Percentiles rank a stretch among this genome's conserved stretches.
These are phyloP conservation scores for Umbilicus rupestris DNA, from an alignment of 164 flowering plant genomes.

Conservation along the genomic window DNA sequence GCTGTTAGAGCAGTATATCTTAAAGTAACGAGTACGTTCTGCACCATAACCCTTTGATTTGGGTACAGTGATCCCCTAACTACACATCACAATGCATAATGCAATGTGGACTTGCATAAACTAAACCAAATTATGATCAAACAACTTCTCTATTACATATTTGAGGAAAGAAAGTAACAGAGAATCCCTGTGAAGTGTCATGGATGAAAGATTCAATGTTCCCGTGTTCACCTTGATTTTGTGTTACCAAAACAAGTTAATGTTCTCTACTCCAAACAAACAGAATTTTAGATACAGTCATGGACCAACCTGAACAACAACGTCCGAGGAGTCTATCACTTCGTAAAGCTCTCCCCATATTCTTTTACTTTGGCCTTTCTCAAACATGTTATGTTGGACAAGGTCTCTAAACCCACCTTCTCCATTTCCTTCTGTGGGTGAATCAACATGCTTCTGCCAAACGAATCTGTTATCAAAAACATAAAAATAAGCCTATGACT, in stretches of 20 bases:
- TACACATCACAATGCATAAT: no score
- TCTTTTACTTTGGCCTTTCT: conserved; percentile 97
- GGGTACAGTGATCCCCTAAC: no score
- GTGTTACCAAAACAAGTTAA: no score
- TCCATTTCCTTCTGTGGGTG: conserved; percentile 41
- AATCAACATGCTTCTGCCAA: conserved; percentile 43
- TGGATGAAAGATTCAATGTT: not conserved
- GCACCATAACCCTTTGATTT: no score
- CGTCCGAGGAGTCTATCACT: conserved; percentile 97
- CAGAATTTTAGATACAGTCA: not conserved
- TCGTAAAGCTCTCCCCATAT: conserved; percentile 99
- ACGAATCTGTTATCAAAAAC: conserved; percentile 39
- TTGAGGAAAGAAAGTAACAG: not conserved
- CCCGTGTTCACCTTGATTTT: no score
- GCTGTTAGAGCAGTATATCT: no score
- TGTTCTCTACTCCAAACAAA: not conserved
- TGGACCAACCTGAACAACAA: conserved; percentile 76
- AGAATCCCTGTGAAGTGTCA: not conserved
- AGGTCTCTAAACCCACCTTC: conserved; percentile 83
- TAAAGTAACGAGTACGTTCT: not conserved
- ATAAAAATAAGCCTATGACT: no score
- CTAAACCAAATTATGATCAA: not conserved
- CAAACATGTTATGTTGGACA: conserved; percentile 95
- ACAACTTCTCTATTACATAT: not conserved
- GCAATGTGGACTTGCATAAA: no score